A percentile compares a stretch with the other conserved stretches of the same genome.
Conservation (phyloP, 371 early-diverging fungal species). For the Circinella umbellata region DNA sequence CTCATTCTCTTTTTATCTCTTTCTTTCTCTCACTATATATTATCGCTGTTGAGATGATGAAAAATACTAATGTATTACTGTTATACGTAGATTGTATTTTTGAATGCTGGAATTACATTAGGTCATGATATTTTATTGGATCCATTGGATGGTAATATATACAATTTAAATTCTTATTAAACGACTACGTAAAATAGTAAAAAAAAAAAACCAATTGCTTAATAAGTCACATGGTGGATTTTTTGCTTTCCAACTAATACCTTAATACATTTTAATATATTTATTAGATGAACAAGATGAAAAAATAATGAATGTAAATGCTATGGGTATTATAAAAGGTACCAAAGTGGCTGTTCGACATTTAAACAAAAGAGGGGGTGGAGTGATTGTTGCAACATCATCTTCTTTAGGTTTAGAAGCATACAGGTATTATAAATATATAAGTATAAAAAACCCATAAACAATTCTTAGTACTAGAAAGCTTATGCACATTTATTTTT, state of each 20-base stretch:
- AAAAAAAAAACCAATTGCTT: too few species aligned
- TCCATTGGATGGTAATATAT: slow-evolving; percentile 19
- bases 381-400: slow-evolving; percentile 52
- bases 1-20: too few species aligned
- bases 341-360: slow-evolving; percentile 45
- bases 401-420: slow-evolving; percentile 22
- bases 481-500: not conserved
- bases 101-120: slow-evolving; percentile 12
- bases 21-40: too few species aligned
- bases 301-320: slow-evolving; percentile 9
- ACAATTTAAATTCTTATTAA: not conserved
- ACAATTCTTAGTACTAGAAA: too few species aligned
- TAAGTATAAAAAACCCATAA: too few species aligned
- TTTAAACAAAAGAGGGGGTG: slow-evolving; percentile 46
- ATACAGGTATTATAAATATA: not conserved
- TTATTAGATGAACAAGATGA: slow-evolving; percentile 13
- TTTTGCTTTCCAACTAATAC: too few species aligned
- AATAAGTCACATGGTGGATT: too few species aligned
- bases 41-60: too few species aligned
- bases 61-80: too few species aligned
- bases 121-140: slow-evolving; percentile 1
- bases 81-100: slow-evolving; percentile 13
- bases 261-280: not conserved
- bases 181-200: too few species aligned
- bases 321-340: slow-evolving; percentile 14